These are phyloP conservation scores for Amanita subjunquillea DNA, from an alignment of 768 basidiomycete species.

Conservation along the genomic window DNA sequence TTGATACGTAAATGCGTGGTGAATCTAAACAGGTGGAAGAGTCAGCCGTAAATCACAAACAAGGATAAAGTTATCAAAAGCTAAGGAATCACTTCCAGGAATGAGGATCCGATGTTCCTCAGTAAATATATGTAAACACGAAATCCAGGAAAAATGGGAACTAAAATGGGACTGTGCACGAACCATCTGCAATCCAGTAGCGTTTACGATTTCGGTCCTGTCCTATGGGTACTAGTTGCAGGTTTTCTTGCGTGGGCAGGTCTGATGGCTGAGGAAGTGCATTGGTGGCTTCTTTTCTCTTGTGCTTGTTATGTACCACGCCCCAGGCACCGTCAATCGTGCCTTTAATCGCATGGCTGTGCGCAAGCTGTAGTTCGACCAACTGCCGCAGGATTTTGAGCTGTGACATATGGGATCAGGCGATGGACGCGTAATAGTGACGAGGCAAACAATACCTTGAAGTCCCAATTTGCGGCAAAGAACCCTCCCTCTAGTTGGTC, in stretches of 20 bases:
- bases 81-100: slow-evolving; percentile 32
- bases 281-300: slow-evolving; percentile 58
- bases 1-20: slow-evolving; percentile 73
- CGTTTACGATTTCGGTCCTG: slow-evolving; percentile 70
- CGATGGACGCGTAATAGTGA: slow-evolving; percentile 10
- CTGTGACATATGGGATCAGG: slow-evolving; percentile 26
- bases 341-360: slow-evolving; percentile 57
- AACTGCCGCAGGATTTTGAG: slow-evolving; percentile 77
- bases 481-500: slow-evolving; percentile 56
- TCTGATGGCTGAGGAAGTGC: slow-evolving; percentile 48
- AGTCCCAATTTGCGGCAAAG: slow-evolving; percentile 72
- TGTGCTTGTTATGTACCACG: slow-evolving; percentile 74
- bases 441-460: slow-evolving; percentile 50
- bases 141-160: slow-evolving; percentile 12
- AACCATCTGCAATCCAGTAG: slow-evolving; percentile 85
- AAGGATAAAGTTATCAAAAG: slow-evolving; percentile 18
- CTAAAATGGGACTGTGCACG: slow-evolving; percentile 39
- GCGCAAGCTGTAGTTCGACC: slow-evolving; percentile 73
- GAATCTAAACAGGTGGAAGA: slow-evolving; percentile 46
- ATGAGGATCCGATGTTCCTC: slow-evolving; percentile 31
- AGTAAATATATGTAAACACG: slow-evolving; percentile 73
- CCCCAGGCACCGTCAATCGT: slow-evolving; percentile 82
- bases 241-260: slow-evolving; percentile 52
- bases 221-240: slow-evolving; percentile 64
- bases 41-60: slow-evolving; percentile 17